Evolutionary conservation across 805 yeast species (phyloP).

Genomic region (Ogataea chonburiensis): DNA sequence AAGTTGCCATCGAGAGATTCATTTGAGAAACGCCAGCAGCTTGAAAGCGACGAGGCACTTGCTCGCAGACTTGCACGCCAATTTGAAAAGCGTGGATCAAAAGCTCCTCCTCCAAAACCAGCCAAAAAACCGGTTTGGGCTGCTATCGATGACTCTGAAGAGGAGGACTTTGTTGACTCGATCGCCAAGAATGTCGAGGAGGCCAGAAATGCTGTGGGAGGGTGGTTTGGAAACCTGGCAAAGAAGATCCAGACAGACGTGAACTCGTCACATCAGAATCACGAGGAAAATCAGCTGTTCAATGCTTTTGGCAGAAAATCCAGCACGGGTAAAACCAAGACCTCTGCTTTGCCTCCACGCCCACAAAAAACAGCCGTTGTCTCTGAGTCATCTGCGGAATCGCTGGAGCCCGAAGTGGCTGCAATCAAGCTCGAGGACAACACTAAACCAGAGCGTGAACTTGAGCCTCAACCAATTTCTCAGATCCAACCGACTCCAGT

Average conservation of each 20-base stretch:
- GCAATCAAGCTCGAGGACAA: slow-evolving; percentile 26
- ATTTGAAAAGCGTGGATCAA: slow-evolving; percentile 34
- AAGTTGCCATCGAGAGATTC: slow-evolving; percentile 34
- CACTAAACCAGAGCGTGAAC: slow-evolving; percentile 20
- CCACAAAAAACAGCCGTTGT: slow-evolving; percentile 12
- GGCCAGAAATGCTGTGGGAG: slow-evolving; percentile 69
- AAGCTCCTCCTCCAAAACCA: slow-evolving; percentile 23
- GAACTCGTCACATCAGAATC: slow-evolving; percentile 23
- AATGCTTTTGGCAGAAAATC: slow-evolving; percentile 31
- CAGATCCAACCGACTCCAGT: slow-evolving; percentile 41
- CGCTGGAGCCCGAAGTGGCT: slow-evolving; percentile 25
- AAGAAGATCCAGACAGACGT: slow-evolving; percentile 40
- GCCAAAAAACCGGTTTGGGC: slow-evolving; percentile 30
- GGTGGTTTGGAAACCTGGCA: slow-evolving; percentile 73
- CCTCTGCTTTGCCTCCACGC: slow-evolving; percentile 5
- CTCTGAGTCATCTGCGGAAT: background rate
- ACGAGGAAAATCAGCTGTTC: slow-evolving; percentile 26
- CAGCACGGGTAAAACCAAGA: slow-evolving; percentile 6
- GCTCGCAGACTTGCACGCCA: slow-evolving; percentile 80
- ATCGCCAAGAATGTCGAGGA: slow-evolving; percentile 77
- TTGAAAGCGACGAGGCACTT: slow-evolving; percentile 63
- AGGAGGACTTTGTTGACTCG: slow-evolving; percentile 53
- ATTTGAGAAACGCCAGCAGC: slow-evolving; percentile 31
- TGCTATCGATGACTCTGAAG: slow-evolving; percentile 31
- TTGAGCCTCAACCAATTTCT: slow-evolving; percentile 35